Evolutionary conservation across 352 stramenopile species (phyloP).

Genomic region (Phytophthora hibernalis): DNA sequence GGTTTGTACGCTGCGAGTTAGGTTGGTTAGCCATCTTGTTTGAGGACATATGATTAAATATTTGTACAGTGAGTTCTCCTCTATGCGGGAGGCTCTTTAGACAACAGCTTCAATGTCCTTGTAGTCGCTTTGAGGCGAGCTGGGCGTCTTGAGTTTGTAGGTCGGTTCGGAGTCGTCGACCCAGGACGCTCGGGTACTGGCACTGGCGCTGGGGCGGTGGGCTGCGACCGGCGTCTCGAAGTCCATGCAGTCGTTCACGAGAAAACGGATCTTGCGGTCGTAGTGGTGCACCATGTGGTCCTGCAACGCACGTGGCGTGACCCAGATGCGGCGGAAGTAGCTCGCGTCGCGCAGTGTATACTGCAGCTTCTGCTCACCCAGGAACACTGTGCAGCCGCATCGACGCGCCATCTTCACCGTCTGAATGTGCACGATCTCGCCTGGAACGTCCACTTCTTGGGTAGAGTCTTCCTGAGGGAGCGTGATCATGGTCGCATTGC

Average conservation of each 20-base stretch:
- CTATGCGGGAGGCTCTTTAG: slow-evolving; percentile 12
- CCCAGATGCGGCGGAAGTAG: slow-evolving; percentile 76
- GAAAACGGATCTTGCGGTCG: slow-evolving; percentile 69
- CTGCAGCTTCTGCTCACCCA: slow-evolving; percentile 74
- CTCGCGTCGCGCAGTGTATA: slow-evolving; percentile 73
- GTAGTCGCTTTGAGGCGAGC: slow-evolving; percentile 36
- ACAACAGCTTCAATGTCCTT: slow-evolving; percentile 49
- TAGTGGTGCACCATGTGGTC: slow-evolving; percentile 90
- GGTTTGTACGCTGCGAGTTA: too few species aligned
- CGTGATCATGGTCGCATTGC: slow-evolving; percentile 47
- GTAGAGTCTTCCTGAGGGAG: slow-evolving; percentile 50
- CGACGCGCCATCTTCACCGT: slow-evolving; percentile 58
- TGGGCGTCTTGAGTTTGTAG: slow-evolving; percentile 18
- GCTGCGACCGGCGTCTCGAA: slow-evolving; percentile 46
- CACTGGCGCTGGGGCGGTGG: slow-evolving; percentile 26
- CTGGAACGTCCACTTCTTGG: slow-evolving; percentile 73
- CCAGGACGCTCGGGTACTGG: slow-evolving; percentile 32
- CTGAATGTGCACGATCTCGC: slow-evolving; percentile 76
- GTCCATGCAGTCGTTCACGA: slow-evolving; percentile 66
- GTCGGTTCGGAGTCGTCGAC: slow-evolving; percentile 30
- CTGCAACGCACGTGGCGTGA: slow-evolving; percentile 62
- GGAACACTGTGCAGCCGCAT: slow-evolving; percentile 70
- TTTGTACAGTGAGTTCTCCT: slow-evolving; percentile 17
- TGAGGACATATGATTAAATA: slow-evolving; percentile 34
- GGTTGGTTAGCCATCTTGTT: neutral